A percentile compares a stretch with the other conserved stretches of the same genome.
phyloP scores from a whole-genome alignment of 768 basidiomycete genomes.

The Pulveroboletus sp. region DNA sequence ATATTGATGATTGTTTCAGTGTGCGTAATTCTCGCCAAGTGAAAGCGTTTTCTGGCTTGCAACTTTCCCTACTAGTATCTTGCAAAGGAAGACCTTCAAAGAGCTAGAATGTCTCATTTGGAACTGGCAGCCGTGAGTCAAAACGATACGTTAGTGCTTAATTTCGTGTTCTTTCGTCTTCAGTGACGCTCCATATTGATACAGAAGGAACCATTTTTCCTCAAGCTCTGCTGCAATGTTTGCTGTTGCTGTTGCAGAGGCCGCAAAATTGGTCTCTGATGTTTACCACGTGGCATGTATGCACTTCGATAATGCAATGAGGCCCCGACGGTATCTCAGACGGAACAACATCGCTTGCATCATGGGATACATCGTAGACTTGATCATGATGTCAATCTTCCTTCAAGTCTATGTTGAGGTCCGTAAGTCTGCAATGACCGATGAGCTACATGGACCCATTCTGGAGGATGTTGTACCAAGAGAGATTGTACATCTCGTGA shows the following conservation, averaged over 20 bases:
- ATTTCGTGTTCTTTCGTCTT: background rate
- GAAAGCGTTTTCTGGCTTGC: background rate
- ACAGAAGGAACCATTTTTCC: background rate
- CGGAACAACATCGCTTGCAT: background rate
- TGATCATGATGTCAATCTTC: background rate
- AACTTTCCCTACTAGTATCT: constrained; percentile 2
- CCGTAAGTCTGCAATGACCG: background rate
- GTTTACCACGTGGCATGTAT: background rate
- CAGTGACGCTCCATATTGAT: no score
- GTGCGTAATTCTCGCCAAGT: background rate
- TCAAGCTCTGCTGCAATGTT: background rate
- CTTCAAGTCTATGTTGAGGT: background rate
- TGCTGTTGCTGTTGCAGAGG: constrained; percentile 1
- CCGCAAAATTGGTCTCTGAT: constrained; percentile 5
- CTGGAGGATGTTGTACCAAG: background rate
- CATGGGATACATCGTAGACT: constrained; percentile 5
- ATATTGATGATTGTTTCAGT: background rate
- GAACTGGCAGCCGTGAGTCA: background rate
- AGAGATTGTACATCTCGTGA: constrained; percentile 1
- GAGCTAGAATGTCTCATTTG: constrained; percentile 6
- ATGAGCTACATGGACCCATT: background rate
- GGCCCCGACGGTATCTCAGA: background rate
- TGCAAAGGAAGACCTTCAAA: constrained; percentile 1
- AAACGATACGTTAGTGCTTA: background rate
- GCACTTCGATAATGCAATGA: background rate